phyloP scores from a whole-genome alignment of 176 grass and related monocot genomes.

The Carex pumila region DNA sequence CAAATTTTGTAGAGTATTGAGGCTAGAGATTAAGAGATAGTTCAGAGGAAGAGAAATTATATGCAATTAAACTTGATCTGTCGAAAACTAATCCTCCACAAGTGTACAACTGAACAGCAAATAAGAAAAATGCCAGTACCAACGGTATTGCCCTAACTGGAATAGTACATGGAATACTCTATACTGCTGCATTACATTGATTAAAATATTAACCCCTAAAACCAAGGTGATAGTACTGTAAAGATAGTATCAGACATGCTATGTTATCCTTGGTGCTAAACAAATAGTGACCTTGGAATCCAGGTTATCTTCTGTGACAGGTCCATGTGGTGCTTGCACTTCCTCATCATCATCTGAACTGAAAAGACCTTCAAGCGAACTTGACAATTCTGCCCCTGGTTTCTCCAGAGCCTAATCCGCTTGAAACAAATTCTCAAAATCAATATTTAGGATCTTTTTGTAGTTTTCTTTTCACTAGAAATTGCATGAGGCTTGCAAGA shows the following conservation, averaged over 20 bases:
- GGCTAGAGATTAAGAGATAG: not conserved
- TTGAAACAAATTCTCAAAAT: slow-evolving; percentile 26
- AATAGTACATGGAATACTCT: not conserved
- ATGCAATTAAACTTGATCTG: not conserved
- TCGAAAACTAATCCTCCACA: not conserved
- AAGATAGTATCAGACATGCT: not conserved
- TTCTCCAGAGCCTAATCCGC: slow-evolving; percentile 44
- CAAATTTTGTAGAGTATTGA: not conserved
- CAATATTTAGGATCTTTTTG: not conserved
- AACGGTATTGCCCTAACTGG: not conserved
- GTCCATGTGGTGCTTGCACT: not conserved
- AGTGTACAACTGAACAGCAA: not conserved
- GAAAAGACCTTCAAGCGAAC: slow-evolving; percentile 58
- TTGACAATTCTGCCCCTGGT: slow-evolving; percentile 42
- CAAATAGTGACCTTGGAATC: slow-evolving; percentile 37
- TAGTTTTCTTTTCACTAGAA: not conserved
- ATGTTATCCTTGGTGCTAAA: not conserved
- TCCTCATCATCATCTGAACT: slow-evolving; percentile 64
- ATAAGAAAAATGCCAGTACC: not conserved
- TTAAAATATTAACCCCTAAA: not conserved
- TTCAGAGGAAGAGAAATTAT: not conserved
- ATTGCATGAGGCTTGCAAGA: not conserved
- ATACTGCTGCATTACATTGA: not conserved
- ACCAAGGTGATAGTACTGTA: no score
- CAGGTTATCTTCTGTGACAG: slow-evolving; percentile 19